Conservation (phyloP, 805 yeast genomes). For the Millerago galiae region DNA sequence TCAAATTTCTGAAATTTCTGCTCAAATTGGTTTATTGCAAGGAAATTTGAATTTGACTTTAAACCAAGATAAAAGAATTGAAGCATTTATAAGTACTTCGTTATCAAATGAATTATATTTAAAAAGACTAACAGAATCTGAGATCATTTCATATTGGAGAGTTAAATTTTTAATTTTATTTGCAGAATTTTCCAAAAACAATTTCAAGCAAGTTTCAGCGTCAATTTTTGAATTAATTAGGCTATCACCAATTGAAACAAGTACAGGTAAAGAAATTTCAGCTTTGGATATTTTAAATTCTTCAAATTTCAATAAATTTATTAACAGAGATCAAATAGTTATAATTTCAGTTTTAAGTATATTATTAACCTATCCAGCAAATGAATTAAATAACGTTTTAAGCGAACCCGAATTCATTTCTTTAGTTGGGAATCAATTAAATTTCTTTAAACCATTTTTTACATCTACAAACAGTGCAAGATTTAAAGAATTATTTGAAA, state of each 20-base stretch:
- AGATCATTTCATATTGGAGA: constrained; percentile 23
- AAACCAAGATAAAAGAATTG: constrained; percentile 22
- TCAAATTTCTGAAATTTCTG: constrained; percentile 15
- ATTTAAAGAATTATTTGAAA: constrained; percentile 17
- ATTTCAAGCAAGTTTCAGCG: constrained; percentile 16
- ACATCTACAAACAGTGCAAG: constrained; percentile 21
- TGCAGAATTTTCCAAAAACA: constrained; percentile 20
- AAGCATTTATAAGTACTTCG: constrained; percentile 17
- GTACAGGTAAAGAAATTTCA: constrained; percentile 12
- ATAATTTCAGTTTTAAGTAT: constrained; percentile 17
- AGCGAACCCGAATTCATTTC: constrained; percentile 14
- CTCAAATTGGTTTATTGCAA: constrained; percentile 20
- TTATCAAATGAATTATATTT: constrained; percentile 19
- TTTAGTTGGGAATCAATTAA: constrained; percentile 18
- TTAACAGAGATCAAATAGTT: constrained; percentile 18
- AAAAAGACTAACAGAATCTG: constrained; percentile 19
- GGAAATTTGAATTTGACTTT: constrained; percentile 8
- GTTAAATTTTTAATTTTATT: constrained; percentile 19
- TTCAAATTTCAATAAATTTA: constrained; percentile 15
- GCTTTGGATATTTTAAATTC: constrained; percentile 16
- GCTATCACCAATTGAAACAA: constrained; percentile 15
- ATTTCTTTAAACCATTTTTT: constrained; percentile 18
- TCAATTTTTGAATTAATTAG: constrained; percentile 10
- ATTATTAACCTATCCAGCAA: constrained; percentile 13
- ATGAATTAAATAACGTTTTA: constrained; percentile 12